Evolutionary conservation across 768 basidiomycete genomes (phyloP), one percentile per base, ranked within the genome.

Genomic region (Mycena alexandri): DNA sequence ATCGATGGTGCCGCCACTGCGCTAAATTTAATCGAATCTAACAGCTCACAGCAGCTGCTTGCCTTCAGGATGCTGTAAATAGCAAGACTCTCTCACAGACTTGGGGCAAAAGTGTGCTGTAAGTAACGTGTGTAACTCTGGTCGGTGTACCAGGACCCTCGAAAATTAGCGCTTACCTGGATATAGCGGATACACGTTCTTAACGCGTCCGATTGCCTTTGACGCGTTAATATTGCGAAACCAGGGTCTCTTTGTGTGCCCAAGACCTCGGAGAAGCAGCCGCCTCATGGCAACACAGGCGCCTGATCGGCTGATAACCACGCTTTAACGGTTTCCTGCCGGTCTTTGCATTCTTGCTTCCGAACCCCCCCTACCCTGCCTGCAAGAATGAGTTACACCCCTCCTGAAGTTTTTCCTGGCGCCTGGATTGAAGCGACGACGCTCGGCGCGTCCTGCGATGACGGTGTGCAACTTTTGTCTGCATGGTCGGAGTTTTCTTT

Each of bases 321-420:
- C 24, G 33, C 60, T 55, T 46, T 25, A 52, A 59, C 43, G 6
- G 44, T 24, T 10, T 51, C 44, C 14, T n/a, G 13, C 25, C 22
- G 22, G 16, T n/a, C 2, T 50, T 29, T 11, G 5, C 21, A 24
- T 36, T 43, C 65, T 50, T 46, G 54, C 61, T 16, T 22, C 43
- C 57, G 50, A 42, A 58, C 66, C 48, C 24, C 38, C 60, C 24
- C n/a, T 41, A 2, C 3, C 42, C 36, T n/a, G 12, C 55, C 48
- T 19, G 41, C 48, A 36, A 33, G 48, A 57, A 68, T 68, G 66
- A 41, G 19, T 21, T 67, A 62, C 60, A 52, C 0, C 22, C 60
- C 60, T 41, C 54, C 66, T 62, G 41, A 50, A 57, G 47, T 52
- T 50, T 51, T 68, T 38, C 66, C 61, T 24, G 61, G 66, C 38